Base-by-base conservation (phyloP, 208 protist species). In the Leishmania amazonensis region DNA sequence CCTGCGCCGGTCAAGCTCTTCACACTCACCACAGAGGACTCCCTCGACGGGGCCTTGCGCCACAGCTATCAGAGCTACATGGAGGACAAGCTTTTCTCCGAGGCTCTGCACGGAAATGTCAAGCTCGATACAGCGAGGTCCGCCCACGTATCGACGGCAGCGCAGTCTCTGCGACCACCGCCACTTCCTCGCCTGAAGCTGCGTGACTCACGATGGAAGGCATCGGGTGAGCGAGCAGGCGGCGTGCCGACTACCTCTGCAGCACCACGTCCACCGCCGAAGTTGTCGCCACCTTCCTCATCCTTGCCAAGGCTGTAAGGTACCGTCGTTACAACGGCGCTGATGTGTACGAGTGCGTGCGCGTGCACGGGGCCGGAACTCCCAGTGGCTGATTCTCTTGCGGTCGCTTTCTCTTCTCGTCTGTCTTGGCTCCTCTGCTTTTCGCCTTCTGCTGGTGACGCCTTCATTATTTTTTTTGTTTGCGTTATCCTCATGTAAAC, bases 1-100 rank as follows among this genome's bases (percentile, higher is more conserved):
- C 80, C 81, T 5, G 91, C 90, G 9, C 92, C 92, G 21, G 92
- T 97, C 45, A 97, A 97, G 80, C 87, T 97, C 31, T 97, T 96
- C 85, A 96, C 94, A 28, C 90, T 97, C 51, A 97, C 94, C 1
- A 91, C 91, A 17, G 81, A 90, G 68, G 75, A 60, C 28, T 86
- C 88, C 24, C 76, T 96, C 35, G 75, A 90, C 17, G 86, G 80
- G 11, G 94, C 94, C 17, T 77, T 97, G 65, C 75, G 81, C 42
- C 90, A 92, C 62, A 94, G 87, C 77, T 90, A 94, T 74, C 71
- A 85, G 62, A 90, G 85, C 81, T 97, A 97, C 83, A 47, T 96
- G 8, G 89, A 88, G 38, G 93, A 97, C 88, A 89, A 90, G 40
- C 78, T 78, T 24, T 95, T 93, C 75, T 80, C 85, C 40, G 86